Evolutionary conservation across 2,329 filamentous ascomycete species (phyloP), one percentile per base, ranked within the genome.

Genomic region (Exserohilum turcica): DNA sequence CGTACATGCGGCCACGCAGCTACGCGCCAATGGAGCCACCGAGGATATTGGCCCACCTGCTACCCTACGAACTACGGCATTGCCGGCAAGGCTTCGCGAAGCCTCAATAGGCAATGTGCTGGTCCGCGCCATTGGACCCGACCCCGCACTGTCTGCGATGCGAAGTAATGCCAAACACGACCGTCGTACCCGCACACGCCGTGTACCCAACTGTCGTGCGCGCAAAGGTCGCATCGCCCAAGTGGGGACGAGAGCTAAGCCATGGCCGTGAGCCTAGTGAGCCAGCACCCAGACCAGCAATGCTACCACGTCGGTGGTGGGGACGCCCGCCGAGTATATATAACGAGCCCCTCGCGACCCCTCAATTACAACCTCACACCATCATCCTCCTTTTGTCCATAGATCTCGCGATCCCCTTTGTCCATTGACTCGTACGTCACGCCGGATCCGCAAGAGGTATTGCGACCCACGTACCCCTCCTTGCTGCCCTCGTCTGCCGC

Each of bases 101-200:
- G 33, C 52, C 51, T 44, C 48, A 64, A 59, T 42, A 51, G 61
- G 59, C 55, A 60, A 60, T 54, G 19, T 58, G 43, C 16, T 52
- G 43, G 56, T 56, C 54, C 48, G 64, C 56, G 61, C 61, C 49
- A 74, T 73, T 73, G 67, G 72, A 65, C 63, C 56, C 49, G 55
- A 72, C 70, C 72, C 72, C 72, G 71, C 71, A 71, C 66, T 61
- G 54, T 60, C 55, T 48, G 57, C 64, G 55, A 56, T 63, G 60
- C 60, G 61, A 64, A 64, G 60, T 56, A 62, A 63, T 70, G 64
- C 69, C 69, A 67, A 67, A 72, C 63, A 64, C 49, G 63, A 67
- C 59, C 48, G 61, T 63, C 57, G 63, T 66, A 61, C 60, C 68
- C 64, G 60, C 61, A 57, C 42, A 44, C 54, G 60, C 57, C 48